Conservation (phyloP, 345 rosid genomes). For the Turnera subulata region DNA sequence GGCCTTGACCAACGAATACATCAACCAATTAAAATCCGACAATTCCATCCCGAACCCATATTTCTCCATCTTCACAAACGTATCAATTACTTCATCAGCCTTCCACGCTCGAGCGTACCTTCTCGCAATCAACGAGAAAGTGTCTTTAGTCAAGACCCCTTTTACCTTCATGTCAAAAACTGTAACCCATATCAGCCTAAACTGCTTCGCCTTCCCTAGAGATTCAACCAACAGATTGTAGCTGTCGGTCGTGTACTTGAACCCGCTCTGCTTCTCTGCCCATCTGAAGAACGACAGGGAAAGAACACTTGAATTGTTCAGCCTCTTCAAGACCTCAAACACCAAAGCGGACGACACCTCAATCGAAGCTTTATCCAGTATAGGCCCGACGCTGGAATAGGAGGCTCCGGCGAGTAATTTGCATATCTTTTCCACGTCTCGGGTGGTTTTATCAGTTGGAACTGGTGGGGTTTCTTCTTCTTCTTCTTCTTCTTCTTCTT, state of each 20-base stretch:
- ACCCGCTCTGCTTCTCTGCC: conserved; percentile 73
- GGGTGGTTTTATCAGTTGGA: conserved; percentile 18
- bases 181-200: conserved; percentile 53
- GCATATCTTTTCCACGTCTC: conserved; percentile 51
- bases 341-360: conserved; percentile 46
- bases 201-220: conserved; percentile 81
- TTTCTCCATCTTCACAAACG: conserved; percentile 71
- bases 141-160: conserved; percentile 58
- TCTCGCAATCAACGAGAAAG: conserved; percentile 66
- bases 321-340: conserved; percentile 57
- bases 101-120: conserved; percentile 67
- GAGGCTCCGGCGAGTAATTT: conserved; percentile 34
- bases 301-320: conserved; percentile 69
- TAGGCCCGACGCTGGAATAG: conserved; percentile 20
- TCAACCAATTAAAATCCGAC: conserved; percentile 59
- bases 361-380: conserved; percentile 44
- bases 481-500: too few species aligned
- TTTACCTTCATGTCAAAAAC: conserved; percentile 64
- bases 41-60: conserved; percentile 58
- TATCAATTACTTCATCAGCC: conserved; percentile 62
- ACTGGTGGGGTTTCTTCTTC: conserved; percentile 26
- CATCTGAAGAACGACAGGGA: conserved; percentile 69
- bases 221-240: conserved; percentile 75
- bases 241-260: conserved; percentile 46
- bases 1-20: conserved; percentile 64